phyloP scores from a whole-genome alignment of 148 eudicot species.

The Chenopodium suecicum region DNA sequence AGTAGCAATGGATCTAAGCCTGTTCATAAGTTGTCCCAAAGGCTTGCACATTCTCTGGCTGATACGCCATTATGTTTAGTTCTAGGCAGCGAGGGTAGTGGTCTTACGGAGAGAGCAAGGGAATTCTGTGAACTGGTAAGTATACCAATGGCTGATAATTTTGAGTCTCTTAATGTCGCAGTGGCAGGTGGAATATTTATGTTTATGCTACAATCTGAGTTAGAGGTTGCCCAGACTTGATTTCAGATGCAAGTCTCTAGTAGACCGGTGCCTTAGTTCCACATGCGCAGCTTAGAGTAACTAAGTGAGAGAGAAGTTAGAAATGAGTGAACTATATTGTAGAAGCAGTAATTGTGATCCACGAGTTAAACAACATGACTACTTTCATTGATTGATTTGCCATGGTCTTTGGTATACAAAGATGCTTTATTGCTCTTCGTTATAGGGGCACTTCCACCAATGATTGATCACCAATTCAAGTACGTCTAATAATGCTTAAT shows the following conservation, averaged over 20 bases:
- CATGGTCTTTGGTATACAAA: too few species aligned
- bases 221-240: neutral
- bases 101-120: conserved; percentile 62
- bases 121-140: conserved; percentile 57
- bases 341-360: too few species aligned
- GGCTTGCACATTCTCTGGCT: conserved; percentile 49
- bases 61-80: conserved; percentile 66
- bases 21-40: conserved; percentile 47
- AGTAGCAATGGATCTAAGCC: conserved; percentile 27
- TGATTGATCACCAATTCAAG: too few species aligned
- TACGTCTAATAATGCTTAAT: too few species aligned
- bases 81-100: conserved; percentile 81
- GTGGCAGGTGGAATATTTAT: conserved; percentile 94
- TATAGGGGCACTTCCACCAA: too few species aligned
- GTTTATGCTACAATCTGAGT: conserved; percentile 59
- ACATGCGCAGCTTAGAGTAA: too few species aligned
- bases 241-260: neutral
- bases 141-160: conserved; percentile 75
- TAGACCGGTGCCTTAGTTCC: neutral
- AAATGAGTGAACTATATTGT: too few species aligned
- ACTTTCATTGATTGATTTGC: too few species aligned
- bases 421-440: too few species aligned
- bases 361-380: too few species aligned
- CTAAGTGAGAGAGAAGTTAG: too few species aligned
- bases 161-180: conserved; percentile 87